These are phyloP conservation scores for Coemansia sp. DNA, from an alignment of 192 early-diverging fungal species.

Conservation along the genomic window DNA sequence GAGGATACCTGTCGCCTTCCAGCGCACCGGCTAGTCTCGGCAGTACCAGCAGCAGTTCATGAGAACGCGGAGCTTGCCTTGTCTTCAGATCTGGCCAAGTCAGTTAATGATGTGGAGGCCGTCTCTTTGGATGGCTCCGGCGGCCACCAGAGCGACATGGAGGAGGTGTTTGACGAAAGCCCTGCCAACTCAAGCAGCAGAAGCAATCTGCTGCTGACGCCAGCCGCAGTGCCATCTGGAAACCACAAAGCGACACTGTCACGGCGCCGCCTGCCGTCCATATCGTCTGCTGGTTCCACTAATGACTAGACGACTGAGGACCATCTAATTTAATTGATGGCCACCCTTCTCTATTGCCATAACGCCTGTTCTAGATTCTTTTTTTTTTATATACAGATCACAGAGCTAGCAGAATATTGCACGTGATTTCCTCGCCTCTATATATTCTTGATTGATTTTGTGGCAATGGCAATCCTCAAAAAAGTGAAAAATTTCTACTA, in stretches of 20 bases:
- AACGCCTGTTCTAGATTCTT: no score
- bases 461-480: no score
- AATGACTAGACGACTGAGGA: neutral
- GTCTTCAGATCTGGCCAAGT: neutral
- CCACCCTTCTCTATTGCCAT: no score
- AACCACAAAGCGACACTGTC: constrained; percentile 28
- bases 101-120: neutral
- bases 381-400: no score
- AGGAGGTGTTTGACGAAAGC: neutral
- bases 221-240: neutral
- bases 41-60: neutral
- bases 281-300: constrained; percentile 13
- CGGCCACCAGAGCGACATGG: neutral
- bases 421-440: no score
- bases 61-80: neutral
- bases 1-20: constrained; percentile 15
- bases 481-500: no score
- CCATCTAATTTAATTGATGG: neutral
- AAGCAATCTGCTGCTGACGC: constrained; percentile 5
- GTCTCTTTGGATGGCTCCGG: neutral
- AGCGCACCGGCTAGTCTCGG: neutral
- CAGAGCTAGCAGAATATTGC: no score
- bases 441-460: no score
- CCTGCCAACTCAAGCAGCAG: neutral
- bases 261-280: constrained; percentile 36